These are phyloP conservation scores for Pholiota adiposa DNA, from an alignment of 1,284 basidiomycete genomes.

Conservation along the genomic window DNA sequence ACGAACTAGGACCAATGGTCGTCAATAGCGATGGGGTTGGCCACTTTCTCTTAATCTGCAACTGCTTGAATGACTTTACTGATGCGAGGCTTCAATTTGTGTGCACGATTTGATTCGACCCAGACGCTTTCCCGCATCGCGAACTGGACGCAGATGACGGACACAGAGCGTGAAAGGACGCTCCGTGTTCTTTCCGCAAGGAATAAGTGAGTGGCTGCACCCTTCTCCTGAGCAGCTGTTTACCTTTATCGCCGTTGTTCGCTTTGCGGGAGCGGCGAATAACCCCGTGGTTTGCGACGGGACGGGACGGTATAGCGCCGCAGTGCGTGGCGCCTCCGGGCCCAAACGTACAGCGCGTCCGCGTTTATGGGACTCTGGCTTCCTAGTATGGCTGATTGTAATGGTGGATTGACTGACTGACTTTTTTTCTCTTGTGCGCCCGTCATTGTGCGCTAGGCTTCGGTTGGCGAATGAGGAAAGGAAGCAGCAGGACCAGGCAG, in stretches of 20 bases:
- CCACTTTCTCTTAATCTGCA: not conserved
- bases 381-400: not conserved
- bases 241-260: slow-evolving; percentile 1
- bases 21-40: slow-evolving; percentile 61
- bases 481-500: slow-evolving; percentile 21
- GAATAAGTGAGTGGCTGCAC: slow-evolving; percentile 46
- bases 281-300: not conserved
- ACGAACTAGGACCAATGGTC: slow-evolving; percentile 58
- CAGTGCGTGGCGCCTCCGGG: slow-evolving; percentile 1
- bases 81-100: not conserved
- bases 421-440: not conserved
- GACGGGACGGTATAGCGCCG: not conserved
- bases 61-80: not conserved
- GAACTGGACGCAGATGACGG: slow-evolving; percentile 58
- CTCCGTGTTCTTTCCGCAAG: slow-evolving; percentile 50
- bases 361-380: not conserved
- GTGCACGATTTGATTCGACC: slow-evolving; percentile 1
- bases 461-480: slow-evolving; percentile 33
- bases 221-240: not conserved
- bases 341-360: not conserved
- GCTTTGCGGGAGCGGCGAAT: not conserved
- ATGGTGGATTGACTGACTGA: not conserved
- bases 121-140: slow-evolving; percentile 58
- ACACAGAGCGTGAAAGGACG: slow-evolving; percentile 50
- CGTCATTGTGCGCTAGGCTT: slow-evolving; percentile 21